Evolutionary conservation across 2,329 filamentous ascomycete species (phyloP).

Genomic region (Hypoxylon sp.): DNA sequence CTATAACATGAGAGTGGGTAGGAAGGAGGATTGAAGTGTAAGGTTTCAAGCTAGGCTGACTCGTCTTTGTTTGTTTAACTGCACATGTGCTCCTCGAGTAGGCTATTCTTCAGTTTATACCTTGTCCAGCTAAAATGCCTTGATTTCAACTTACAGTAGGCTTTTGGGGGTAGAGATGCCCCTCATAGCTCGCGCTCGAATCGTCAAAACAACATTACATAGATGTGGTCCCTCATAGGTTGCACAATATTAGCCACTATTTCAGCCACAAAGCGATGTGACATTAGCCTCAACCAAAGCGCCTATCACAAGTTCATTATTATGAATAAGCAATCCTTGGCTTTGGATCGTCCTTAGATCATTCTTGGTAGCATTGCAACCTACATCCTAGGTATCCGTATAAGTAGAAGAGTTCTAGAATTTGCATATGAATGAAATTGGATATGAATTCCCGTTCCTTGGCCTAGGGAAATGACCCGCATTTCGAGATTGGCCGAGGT

Average conservation of each 20-base stretch:
- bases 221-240: neutral
- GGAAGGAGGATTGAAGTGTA: neutral
- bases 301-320: constrained; percentile 1
- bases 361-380: neutral
- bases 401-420: neutral
- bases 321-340: neutral
- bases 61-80: neutral
- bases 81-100: neutral
- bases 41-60: neutral
- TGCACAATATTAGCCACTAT: neutral
- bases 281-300: constrained; percentile 13
- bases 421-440: constrained; percentile 13
- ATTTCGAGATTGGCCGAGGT: constrained; percentile 43
- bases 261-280: constrained; percentile 9
- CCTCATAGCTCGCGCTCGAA: too few species aligned
- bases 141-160: too few species aligned
- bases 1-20: neutral
- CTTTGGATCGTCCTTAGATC: neutral
- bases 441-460: constrained; percentile 12
- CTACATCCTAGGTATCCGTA: neutral
- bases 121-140: neutral
- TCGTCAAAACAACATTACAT: too few species aligned
- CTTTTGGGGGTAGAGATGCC: too few species aligned
- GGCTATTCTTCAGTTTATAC: neutral
- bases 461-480: constrained; percentile 18